These are phyloP conservation scores for Tardiomyces blankii DNA, from an alignment of 1,139 yeast genomes.

Conservation along the genomic window DNA sequence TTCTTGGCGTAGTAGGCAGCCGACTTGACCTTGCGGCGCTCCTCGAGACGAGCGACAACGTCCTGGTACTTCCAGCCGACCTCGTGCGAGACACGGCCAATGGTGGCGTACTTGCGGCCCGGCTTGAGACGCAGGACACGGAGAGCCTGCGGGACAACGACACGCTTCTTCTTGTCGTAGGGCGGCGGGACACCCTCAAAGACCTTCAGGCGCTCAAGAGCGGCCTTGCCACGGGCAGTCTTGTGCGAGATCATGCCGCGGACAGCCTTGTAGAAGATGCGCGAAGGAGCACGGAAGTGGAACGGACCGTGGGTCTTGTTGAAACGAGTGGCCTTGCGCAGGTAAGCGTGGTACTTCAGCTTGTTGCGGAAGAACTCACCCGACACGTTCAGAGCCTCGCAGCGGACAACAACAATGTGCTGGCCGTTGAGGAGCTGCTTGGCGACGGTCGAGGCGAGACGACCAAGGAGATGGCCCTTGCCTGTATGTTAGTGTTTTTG, in stretches of 20 bases:
- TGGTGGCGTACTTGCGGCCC: slow-evolving; percentile 99
- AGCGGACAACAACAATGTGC: slow-evolving; percentile 94
- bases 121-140: slow-evolving; percentile 99
- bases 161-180: slow-evolving; percentile 99
- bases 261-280: slow-evolving; percentile 98
- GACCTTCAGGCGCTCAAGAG: slow-evolving; percentile 98
- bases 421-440: slow-evolving; percentile 98
- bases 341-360: slow-evolving; percentile 99
- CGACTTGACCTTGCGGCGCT: slow-evolving; percentile 98
- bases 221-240: slow-evolving; percentile 99
- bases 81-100: slow-evolving; percentile 90
- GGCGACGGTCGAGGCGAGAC: slow-evolving; percentile 98
- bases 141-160: slow-evolving; percentile 99
- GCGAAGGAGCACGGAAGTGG: slow-evolving; percentile 99
- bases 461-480: slow-evolving; percentile 98
- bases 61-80: slow-evolving; percentile 99
- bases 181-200: slow-evolving; percentile 99
- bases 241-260: slow-evolving; percentile 99
- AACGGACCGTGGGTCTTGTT: slow-evolving; percentile 99
- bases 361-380: slow-evolving; percentile 99
- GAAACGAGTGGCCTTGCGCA: slow-evolving; percentile 98
- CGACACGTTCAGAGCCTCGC: slow-evolving; percentile 97
- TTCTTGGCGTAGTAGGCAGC: slow-evolving; percentile 99
- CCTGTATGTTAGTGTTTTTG: slow-evolving; percentile 4
- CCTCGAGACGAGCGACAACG: slow-evolving; percentile 95